Percentiles rank a stretch among this genome's conserved stretches.
Conservation (phyloP, 2,329 filamentous ascomycete genomes). For the Simplicillium sp. region DNA sequence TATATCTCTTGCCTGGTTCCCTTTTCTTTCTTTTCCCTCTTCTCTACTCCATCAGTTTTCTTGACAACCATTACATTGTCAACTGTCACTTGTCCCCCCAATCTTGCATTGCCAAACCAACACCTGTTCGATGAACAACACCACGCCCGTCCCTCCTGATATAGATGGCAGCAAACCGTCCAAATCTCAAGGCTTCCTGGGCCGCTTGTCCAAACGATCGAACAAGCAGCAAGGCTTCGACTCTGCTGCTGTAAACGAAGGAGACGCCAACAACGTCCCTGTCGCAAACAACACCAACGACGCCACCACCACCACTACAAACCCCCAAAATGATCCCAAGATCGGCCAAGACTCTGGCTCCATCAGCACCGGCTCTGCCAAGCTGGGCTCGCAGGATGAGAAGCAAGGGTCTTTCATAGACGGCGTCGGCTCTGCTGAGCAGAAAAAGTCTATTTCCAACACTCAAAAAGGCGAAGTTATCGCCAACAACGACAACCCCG, state of each 20-base stretch:
- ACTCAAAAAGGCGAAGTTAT: slow-evolving; percentile 14
- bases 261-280: slow-evolving; percentile 10
- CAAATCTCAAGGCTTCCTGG: slow-evolving; percentile 43
- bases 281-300: slow-evolving; percentile 7
- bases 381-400: slow-evolving; percentile 35
- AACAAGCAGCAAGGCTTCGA: no score
- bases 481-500: slow-evolving; percentile 15
- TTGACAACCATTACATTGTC: no score
- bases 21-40: no score
- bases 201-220: slow-evolving; percentile 23
- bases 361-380: slow-evolving; percentile 14
- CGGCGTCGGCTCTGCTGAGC: slow-evolving; percentile 8
- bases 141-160: slow-evolving; percentile 41
- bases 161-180: slow-evolving; percentile 45
- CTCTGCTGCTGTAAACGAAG: slow-evolving; percentile 16
- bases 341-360: slow-evolving; percentile 12
- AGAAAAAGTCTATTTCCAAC: slow-evolving; percentile 6
- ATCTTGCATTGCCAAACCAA: slow-evolving; percentile 6
- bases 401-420: slow-evolving; percentile 48
- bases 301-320: slow-evolving; percentile 9
- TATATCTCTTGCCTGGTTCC: no score
- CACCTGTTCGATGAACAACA: slow-evolving; percentile 53
- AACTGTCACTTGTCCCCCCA: no score
- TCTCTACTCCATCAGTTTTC: no score
- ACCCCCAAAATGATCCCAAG: slow-evolving; percentile 6